Conservation (phyloP, 2,329 filamentous ascomycete species). For the Knoxdaviesia capensis region DNA sequence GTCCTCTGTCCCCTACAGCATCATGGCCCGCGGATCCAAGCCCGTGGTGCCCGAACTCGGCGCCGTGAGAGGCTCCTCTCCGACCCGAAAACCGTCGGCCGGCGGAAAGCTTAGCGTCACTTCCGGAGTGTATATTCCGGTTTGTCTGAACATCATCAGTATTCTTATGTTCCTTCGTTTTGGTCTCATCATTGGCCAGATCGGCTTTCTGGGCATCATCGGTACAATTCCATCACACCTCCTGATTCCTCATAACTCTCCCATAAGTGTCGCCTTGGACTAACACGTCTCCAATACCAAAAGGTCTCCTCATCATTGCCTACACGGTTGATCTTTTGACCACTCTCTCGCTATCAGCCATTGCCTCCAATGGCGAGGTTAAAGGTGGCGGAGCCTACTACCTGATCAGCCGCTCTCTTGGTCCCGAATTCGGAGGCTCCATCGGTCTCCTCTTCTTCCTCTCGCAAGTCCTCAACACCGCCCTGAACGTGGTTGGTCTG, state of each 20-base stretch:
- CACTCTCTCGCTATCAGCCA: slow-evolving; percentile 68
- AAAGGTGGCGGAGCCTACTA: slow-evolving; percentile 79
- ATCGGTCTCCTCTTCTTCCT: slow-evolving; percentile 79
- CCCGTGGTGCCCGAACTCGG: too few relatives aligned
- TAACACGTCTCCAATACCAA: slow-evolving; percentile 5
- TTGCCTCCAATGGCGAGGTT: slow-evolving; percentile 78
- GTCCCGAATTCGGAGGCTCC: slow-evolving; percentile 74
- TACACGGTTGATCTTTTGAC: slow-evolving; percentile 72
- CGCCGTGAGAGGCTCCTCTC: background rate
- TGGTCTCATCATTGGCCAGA: slow-evolving; percentile 64
- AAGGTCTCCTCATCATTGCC: slow-evolving; percentile 52
- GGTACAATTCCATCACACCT: slow-evolving; percentile 26
- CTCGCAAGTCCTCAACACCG: slow-evolving; percentile 75
- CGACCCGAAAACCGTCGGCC: background rate
- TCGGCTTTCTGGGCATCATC: slow-evolving; percentile 61
- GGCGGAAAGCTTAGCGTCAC: slow-evolving; percentile 51
- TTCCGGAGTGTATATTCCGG: slow-evolving; percentile 68
- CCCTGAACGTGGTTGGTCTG: slow-evolving; percentile 71
- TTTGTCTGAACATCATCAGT: slow-evolving; percentile 73
- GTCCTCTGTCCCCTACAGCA: background rate
- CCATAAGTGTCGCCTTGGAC: background rate
- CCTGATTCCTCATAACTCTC: background rate
- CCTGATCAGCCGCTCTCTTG: slow-evolving; percentile 66
- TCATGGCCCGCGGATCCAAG: too few relatives aligned
- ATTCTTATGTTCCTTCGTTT: slow-evolving; percentile 89